phyloP scores from a whole-genome alignment of 1,284 basidiomycete species.

The Ceratobasidium sp. region DNA sequence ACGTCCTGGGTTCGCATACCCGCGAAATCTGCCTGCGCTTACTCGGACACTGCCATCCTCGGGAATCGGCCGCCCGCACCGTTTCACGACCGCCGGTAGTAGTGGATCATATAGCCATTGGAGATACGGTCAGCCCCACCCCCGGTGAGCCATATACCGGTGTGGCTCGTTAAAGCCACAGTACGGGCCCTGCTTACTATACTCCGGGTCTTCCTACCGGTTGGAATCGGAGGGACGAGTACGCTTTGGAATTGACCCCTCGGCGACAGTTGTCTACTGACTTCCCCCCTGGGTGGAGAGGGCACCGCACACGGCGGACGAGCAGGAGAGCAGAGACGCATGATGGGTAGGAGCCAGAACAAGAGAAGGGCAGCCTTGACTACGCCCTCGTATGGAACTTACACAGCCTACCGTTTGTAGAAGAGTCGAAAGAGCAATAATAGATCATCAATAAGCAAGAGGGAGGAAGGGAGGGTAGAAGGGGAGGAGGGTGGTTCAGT shows the following conservation, averaged over 20 bases:
- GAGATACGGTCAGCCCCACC: background rate
- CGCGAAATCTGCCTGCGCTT: conserved; percentile 12
- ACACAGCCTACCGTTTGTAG: background rate
- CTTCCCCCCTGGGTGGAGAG: background rate
- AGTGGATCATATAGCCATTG: background rate
- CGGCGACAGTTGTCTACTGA: background rate
- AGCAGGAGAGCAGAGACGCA: conserved; percentile 17
- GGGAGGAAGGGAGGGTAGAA: background rate
- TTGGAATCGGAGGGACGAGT: background rate
- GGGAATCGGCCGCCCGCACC: background rate
- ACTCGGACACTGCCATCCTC: background rate
- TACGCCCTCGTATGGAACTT: background rate
- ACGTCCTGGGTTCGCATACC: background rate
- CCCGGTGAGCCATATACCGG: background rate
- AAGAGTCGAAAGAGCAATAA: background rate
- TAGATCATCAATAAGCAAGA: too few relatives aligned
- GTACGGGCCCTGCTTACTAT: background rate
- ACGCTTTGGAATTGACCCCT: background rate
- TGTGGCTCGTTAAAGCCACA: background rate
- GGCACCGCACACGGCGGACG: conserved; percentile 8
- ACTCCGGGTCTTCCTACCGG: background rate
- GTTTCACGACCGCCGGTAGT: background rate
- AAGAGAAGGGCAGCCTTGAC: background rate
- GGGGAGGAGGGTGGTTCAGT: background rate
- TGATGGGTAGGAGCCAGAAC: background rate